Evolutionary conservation across 2,329 filamentous ascomycete species (phyloP).

Genomic region (Fusarium albosuccineum): DNA sequence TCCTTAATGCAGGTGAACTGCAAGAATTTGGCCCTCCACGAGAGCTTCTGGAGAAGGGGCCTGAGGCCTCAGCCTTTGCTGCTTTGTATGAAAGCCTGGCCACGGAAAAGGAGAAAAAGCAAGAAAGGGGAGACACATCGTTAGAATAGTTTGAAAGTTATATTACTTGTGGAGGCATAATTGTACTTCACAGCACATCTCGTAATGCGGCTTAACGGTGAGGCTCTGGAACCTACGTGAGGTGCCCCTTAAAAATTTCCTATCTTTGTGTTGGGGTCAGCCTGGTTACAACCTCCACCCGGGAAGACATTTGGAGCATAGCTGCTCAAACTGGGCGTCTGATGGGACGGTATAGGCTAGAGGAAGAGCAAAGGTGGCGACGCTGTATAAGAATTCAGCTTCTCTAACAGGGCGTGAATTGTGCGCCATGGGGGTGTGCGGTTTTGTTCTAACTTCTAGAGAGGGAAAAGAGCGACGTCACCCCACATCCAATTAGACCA

Average conservation of each 20-base stretch:
- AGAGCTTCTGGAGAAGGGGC: constrained; percentile 27
- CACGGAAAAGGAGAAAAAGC: background rate
- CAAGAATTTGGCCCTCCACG: constrained; percentile 38
- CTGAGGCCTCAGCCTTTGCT: constrained; percentile 23
- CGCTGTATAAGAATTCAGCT: background rate
- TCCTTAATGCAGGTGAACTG: constrained; percentile 39
- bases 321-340: background rate
- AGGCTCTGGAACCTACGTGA: background rate
- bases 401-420: background rate
- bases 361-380: background rate
- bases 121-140: background rate
- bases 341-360: background rate
- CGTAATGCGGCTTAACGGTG: background rate
- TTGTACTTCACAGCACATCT: background rate
- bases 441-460: background rate
- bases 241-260: background rate
- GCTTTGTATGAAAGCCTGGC: constrained; percentile 22
- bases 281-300: background rate
- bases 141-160: background rate
- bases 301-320: background rate
- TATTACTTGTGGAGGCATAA: background rate
- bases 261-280: background rate
- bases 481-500: background rate
- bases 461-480: background rate
- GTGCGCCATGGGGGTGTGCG: background rate